Evolutionary conservation across 1,284 basidiomycete species (phyloP).

Genomic region (Ceratorhiza oryzae-sativae): DNA sequence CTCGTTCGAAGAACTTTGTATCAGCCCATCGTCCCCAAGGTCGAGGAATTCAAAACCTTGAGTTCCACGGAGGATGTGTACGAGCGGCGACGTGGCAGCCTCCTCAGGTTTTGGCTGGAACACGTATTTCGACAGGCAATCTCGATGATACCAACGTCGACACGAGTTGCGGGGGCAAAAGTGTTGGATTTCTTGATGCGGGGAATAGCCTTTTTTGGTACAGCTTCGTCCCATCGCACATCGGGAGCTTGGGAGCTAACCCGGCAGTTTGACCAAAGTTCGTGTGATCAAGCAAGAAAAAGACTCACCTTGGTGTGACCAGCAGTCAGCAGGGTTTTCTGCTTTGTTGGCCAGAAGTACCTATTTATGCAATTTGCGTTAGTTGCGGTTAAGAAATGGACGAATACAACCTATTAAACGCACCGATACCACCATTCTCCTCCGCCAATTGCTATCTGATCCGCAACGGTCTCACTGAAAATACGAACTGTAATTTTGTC

Average conservation of each 20-base stretch:
- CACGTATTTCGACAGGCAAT: conserved; percentile 4
- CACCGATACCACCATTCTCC: conserved; percentile 31
- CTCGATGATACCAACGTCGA: conserved; percentile 23
- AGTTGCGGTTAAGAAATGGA: background rate
- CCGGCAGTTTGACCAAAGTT: background rate
- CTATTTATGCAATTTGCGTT: background rate
- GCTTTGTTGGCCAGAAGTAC: conserved; percentile 29
- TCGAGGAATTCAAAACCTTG: conserved; percentile 26
- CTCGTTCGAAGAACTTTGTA: conserved; percentile 14
- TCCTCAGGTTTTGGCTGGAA: background rate
- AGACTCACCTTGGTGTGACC: background rate
- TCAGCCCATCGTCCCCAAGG: conserved; percentile 1
- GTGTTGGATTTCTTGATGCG: background rate
- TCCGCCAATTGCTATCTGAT: conserved; percentile 4
- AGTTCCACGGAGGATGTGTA: conserved; percentile 23
- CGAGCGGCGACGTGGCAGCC: background rate
- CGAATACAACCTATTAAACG: background rate
- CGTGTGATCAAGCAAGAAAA: background rate
- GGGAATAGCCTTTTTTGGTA: conserved; percentile 15
- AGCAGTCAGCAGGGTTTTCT: background rate
- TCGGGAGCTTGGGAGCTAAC: background rate
- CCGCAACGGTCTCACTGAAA: conserved; percentile 4
- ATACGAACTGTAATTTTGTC: conserved; percentile 7
- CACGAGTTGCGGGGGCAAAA: conserved; percentile 32
- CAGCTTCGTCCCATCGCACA: conserved; percentile 10